Base-by-base conservation (phyloP, 257 asterid genomes). In the Primulina tabacum region DNA sequence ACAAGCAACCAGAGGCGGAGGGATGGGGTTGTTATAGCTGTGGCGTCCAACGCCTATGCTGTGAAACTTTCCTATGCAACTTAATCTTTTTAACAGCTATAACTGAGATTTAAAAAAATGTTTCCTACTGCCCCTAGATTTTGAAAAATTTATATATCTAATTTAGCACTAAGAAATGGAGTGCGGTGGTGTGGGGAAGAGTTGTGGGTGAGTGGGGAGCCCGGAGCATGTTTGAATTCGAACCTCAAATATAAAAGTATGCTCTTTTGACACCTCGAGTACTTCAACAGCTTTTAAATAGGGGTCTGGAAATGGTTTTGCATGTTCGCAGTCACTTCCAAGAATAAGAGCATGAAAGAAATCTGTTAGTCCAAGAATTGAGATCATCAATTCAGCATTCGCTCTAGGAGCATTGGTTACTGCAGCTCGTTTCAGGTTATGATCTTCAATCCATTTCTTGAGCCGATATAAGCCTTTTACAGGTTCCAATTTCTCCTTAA, bases 231-330 rank as follows among this genome's bases (percentile, higher is more conserved):
- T 50, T 67, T 60, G 74, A 73, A 64, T 63, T 17, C 87, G 33
- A 62, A 89, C 99, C 97, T 94, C 99, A 73, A 94, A 94, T 20
- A 94, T 78, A 63, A 82, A 80, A 1, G 97, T 70, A 84, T 94
- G 97, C 62, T 91, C 97, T 77, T 88, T 90, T 0, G 97, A 85
- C 80, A 89, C 93, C 50, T 86, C 81, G 56, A 94, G 99, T 26
- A 86, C 68, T 64, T 89, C 96, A 62, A 93, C 96, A 30, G 92
- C 98, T 85, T 90, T 93, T 67, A 93, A 74, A 81, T 90, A 93
- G 60, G 98, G 92, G 71, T 93, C 96, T 4, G 98, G 98, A 75
- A 68, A 83, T 60, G 98, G 98, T 80, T 93, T 90, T 66, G 97
- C 84, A 70, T 26, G 95, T 47, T 84, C 92, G 68, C 98, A 90